phyloP scores from a whole-genome alignment of 345 rosid species.

The Syzygium aqueum region DNA sequence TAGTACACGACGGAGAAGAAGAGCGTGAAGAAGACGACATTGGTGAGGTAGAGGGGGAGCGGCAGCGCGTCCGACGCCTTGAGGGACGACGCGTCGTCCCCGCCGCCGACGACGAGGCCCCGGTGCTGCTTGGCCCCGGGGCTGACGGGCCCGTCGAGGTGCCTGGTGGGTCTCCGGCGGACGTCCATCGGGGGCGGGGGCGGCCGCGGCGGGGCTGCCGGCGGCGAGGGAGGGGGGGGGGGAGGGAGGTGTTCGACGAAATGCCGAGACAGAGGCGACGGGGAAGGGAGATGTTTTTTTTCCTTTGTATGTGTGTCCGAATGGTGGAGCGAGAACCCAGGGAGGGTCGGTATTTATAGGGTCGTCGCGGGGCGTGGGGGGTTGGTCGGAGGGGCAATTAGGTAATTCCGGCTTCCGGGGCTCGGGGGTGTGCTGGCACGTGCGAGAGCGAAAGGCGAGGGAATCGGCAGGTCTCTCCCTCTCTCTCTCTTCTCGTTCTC shows the following conservation, averaged over 20 bases:
- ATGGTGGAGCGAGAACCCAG: background rate
- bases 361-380: background rate
- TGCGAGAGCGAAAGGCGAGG: background rate
- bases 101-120: background rate
- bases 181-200: constrained; percentile 4
- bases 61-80: constrained; percentile 46
- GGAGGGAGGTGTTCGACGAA: background rate
- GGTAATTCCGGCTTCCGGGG: background rate
- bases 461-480: background rate
- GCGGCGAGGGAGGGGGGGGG: background rate
- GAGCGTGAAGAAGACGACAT: constrained; percentile 49
- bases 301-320: background rate
- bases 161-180: constrained; percentile 1
- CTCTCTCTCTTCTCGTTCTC: background rate
- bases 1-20: constrained; percentile 61
- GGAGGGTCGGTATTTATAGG: background rate
- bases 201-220: background rate
- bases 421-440: background rate
- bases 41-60: constrained; percentile 41
- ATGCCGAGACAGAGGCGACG: background rate
- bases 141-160: background rate
- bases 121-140: background rate
- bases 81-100: background rate
- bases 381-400: background rate
- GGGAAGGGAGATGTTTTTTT: background rate